Percentiles rank a stretch among this genome's conserved stretches.
These are phyloP conservation scores for Amanita inopinata DNA, from an alignment of 768 basidiomycete species.

Conservation along the genomic window DNA sequence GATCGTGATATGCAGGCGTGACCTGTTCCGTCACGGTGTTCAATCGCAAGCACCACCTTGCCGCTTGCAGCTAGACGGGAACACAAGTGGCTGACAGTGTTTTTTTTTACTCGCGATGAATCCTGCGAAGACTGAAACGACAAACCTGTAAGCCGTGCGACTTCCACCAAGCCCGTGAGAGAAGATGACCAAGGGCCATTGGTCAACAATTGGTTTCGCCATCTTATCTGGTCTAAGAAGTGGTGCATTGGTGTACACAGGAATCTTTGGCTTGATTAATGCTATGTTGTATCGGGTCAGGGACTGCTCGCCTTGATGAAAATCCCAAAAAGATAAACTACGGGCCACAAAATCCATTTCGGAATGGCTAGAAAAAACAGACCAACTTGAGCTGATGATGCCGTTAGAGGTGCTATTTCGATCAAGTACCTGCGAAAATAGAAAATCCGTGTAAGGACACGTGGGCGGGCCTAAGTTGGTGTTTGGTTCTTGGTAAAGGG, in stretches of 20 bases:
- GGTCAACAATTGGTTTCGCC: slow-evolving; percentile 14
- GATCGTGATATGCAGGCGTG: slow-evolving; percentile 35
- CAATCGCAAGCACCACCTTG: slow-evolving; percentile 70
- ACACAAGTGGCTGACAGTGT: slow-evolving; percentile 51
- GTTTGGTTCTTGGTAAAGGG: neutral
- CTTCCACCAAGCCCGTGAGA: slow-evolving; percentile 78
- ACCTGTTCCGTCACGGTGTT: slow-evolving; percentile 78
- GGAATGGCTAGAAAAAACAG: slow-evolving; percentile 21
- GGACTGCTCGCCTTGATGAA: slow-evolving; percentile 33
- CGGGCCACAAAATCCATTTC: slow-evolving; percentile 36
- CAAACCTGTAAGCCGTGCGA: slow-evolving; percentile 57
- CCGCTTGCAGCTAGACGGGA: slow-evolving; percentile 67
- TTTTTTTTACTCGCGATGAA: neutral
- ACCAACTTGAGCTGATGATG: neutral
- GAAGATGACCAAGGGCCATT: slow-evolving; percentile 77
- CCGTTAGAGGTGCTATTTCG: neutral
- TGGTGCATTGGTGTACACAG: slow-evolving; percentile 46
- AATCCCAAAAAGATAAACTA: slow-evolving; percentile 41
- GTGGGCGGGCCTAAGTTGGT: slow-evolving; percentile 28
- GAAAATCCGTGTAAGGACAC: slow-evolving; percentile 39
- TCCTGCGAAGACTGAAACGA: neutral
- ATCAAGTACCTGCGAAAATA: slow-evolving; percentile 34
- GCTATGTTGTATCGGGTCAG: neutral
- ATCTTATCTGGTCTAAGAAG: slow-evolving; percentile 28
- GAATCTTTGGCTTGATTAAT: slow-evolving; percentile 30